Conservation (phyloP, 2,329 filamentous ascomycete genomes). For the Botrytis hyacinthi region DNA sequence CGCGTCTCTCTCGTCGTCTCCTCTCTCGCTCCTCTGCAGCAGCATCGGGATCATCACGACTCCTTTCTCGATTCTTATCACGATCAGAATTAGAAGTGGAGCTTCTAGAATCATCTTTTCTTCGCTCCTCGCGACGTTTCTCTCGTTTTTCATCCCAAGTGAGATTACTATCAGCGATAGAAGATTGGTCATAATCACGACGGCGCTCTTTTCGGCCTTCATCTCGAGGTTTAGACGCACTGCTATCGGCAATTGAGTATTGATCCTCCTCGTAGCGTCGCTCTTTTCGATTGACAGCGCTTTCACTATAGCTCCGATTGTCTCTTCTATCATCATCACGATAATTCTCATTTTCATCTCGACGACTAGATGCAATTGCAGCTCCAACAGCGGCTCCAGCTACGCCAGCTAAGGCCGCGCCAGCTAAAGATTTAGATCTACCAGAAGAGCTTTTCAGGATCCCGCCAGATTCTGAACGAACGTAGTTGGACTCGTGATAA, state of each 20-base stretch:
- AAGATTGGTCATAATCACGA: slow-evolving; percentile 11
- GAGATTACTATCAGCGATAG: slow-evolving; percentile 24
- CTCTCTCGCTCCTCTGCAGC: slow-evolving; percentile 33
- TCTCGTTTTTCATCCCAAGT: slow-evolving; percentile 9
- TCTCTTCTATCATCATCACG: slow-evolving; percentile 27
- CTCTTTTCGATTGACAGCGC: slow-evolving; percentile 26
- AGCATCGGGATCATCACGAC: slow-evolving; percentile 34
- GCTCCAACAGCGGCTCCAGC: slow-evolving; percentile 52
- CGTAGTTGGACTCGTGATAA: slow-evolving; percentile 51
- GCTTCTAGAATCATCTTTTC: slow-evolving; percentile 26
- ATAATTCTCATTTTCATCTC: slow-evolving; percentile 32
- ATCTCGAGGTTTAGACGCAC: slow-evolving; percentile 31
- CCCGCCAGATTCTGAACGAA: slow-evolving; percentile 33
- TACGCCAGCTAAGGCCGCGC: slow-evolving; percentile 48
- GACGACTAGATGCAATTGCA: slow-evolving; percentile 43
- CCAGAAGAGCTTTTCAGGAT: slow-evolving; percentile 37
- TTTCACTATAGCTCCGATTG: slow-evolving; percentile 24
- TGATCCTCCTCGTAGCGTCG: slow-evolving; percentile 29
- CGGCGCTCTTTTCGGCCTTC: slow-evolving; percentile 27
- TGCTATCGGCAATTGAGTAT: slow-evolving; percentile 31
- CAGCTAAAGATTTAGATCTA: slow-evolving; percentile 43
- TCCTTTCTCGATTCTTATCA: slow-evolving; percentile 34
- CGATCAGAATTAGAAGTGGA: slow-evolving; percentile 27
- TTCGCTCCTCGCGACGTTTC: slow-evolving; percentile 30
- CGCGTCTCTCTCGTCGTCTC: slow-evolving; percentile 40